Base-by-base conservation (phyloP, 768 basidiomycete species). In the Termitomyces sp. region DNA sequence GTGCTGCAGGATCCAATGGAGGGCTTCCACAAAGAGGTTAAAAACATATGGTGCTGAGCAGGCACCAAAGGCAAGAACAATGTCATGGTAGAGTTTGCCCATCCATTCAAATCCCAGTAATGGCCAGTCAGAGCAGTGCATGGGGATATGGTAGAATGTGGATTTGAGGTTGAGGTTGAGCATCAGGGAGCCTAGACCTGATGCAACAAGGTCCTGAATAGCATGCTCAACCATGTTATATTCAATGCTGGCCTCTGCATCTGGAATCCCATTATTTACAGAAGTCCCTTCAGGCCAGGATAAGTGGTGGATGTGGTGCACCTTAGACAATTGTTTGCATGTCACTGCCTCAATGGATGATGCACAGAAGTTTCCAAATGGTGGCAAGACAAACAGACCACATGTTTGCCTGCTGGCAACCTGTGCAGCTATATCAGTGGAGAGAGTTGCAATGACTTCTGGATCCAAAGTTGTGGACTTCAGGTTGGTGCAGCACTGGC, bases 1-100 rank as follows among this genome's bases (percentile, higher is more conserved):
- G 12, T 67, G 66, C 15, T 68, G 62, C 17, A 77, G 72, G 53
- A 78, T 77, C 76, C 76, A 79, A 57, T 78, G 76, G 9, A 77
- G 67, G 6, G 70, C 77, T 58, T 79, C 74, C 0, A 75, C 69
- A 57, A 77, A 76, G 7, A 78, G 69, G 60, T 78, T 76, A 65
- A 76, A 78, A 17, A 79, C 76, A 61, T 76, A 77, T 3, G 75
- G 74, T 14, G 75, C 72, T 2, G 72, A 69, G 4, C 69, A 63
- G 4, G 72, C 57, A 0, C 77, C 75, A 63, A 79, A 79, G 2
- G 62, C 67, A 6, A 77, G 65, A 9, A 76, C 72, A 7, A 74
- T 52, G 36, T 66, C 64, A 45, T 71, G 71, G 57, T 73, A 79
- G 52, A 73, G 68, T 38, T 55, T n/a, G 5, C 53, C 51, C 3